Percentiles rank a stretch among this genome's conserved stretches.
Evolutionary conservation across 2,329 filamentous ascomycete species (phyloP).

Genomic region (Fusarium drepaniforme): DNA sequence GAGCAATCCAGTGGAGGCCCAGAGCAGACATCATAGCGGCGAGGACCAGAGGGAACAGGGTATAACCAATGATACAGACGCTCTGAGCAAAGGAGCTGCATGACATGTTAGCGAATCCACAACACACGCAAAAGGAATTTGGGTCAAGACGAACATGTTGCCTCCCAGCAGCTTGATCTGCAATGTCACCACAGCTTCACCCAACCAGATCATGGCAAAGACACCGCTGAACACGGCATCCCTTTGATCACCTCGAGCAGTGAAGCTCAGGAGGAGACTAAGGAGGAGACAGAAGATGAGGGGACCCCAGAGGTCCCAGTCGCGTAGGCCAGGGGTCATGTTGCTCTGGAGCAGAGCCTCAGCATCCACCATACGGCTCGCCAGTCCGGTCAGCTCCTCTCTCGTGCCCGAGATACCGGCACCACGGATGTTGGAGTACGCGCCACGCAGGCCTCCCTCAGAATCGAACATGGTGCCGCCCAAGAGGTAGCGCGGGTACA

Average conservation of each 20-base stretch:
- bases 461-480: constrained; percentile 74
- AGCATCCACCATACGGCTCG: constrained; percentile 73
- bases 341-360: constrained; percentile 72
- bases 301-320: constrained; percentile 99
- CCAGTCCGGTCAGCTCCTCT: constrained; percentile 72
- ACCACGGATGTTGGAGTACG: constrained; percentile 71
- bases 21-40: constrained; percentile 90
- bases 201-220: constrained; percentile 97
- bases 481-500: constrained; percentile 95
- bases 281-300: constrained; percentile 93
- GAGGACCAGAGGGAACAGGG: constrained; percentile 95
- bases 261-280: constrained; percentile 87
- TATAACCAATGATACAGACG: constrained; percentile 98
- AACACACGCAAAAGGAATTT: not conserved
- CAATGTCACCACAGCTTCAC: constrained; percentile 94
- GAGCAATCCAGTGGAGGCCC: constrained; percentile 80
- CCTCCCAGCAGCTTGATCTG: constrained; percentile 97
- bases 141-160: constrained; percentile 81
- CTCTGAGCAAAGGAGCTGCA: constrained; percentile 95
- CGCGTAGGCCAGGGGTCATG: constrained; percentile 90
- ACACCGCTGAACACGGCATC: constrained; percentile 94
- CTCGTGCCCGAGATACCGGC: constrained; percentile 70
- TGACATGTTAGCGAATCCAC: constrained; percentile 33
- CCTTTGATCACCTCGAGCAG: constrained; percentile 83
- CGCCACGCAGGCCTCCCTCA: constrained; percentile 66